Base-by-base conservation (phyloP, 345 rosid species). In the Citrus maxima region DNA sequence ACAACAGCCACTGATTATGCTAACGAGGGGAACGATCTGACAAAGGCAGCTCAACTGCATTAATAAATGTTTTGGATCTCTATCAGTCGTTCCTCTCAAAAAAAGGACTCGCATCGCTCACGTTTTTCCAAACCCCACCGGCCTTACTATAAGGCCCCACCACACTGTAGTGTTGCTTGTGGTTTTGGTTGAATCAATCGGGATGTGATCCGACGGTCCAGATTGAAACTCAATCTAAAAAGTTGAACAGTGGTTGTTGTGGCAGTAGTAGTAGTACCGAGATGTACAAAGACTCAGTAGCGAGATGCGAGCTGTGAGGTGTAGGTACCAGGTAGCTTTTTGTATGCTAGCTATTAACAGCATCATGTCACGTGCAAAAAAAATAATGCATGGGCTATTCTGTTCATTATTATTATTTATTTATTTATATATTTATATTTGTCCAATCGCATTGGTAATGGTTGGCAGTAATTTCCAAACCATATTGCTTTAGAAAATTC, bases 31-130 rank as follows among this genome's bases (percentile, higher is more conserved):
- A 3, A 46, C 5, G 18, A 46, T 13, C 51, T 46, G 51, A 46
- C 51, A 46, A 12, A 12, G 51, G 13, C 14, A 2, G 79, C 54
- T 75, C 19, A 40, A 13, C 46, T 69, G 64, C 79, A 56, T 70
- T 70, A 64, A 79, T 70, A 56, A 70, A 63, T n/a, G 70, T 42
- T 64, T 59, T 71, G 84, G 84, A 77, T 73, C 84, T 76, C 66
- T 12, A 5, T 62, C 67, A 73, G 75, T 30, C 80, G 67, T n/a
- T 58, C 10, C 71, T 54, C 59, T 42, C 16, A 8, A 42, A 37
- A 37, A 59, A 38, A 4, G 5, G 24, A 49, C 78, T 27, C 34
- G 68, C 54, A 19, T 9, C 14, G 13, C 54, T 74, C 77, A 74
- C 70, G 70, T 63, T 62, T 74, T 28, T 28, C 22, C 27, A 14